Conservation (phyloP, 2,329 filamentous ascomycete species). For the Aspergillus piperis region DNA sequence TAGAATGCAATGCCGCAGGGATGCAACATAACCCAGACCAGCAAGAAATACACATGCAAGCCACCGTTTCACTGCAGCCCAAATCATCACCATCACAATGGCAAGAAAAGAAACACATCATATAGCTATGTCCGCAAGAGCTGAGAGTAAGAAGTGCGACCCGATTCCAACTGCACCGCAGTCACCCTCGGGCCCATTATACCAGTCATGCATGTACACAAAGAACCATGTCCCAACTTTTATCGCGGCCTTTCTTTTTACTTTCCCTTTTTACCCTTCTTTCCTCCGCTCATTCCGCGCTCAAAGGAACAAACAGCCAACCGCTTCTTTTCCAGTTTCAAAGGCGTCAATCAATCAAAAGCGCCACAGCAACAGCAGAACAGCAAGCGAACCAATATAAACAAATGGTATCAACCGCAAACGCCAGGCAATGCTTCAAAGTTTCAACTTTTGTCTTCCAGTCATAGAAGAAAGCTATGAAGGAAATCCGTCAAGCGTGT, state of each 20-base stretch:
- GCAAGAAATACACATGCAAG: constrained; percentile 1
- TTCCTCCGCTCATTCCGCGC: background rate
- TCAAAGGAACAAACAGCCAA: background rate
- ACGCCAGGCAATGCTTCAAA: constrained; percentile 39
- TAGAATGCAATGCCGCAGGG: constrained; percentile 2
- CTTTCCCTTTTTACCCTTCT: too few relatives aligned
- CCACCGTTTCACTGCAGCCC: background rate
- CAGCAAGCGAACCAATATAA: constrained; percentile 11
- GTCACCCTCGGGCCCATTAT: background rate
- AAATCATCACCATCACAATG: background rate
- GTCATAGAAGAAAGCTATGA: constrained; percentile 16
- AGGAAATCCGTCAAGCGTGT: constrained; percentile 13
- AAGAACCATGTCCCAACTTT: background rate
- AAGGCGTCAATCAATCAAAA: background rate
- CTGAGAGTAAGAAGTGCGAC: constrained; percentile 4
- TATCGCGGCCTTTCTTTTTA: background rate
- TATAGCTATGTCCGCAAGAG: constrained; percentile 11
- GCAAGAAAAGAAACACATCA: background rate
- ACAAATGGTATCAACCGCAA: constrained; percentile 38
- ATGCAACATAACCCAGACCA: background rate
- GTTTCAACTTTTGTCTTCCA: constrained; percentile 33
- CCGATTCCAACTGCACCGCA: constrained; percentile 14
- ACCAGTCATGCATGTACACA: constrained; percentile 5
- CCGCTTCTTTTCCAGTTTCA: constrained; percentile 8
- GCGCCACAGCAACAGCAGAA: constrained; percentile 3